A percentile compares a stretch with the other conserved stretches of the same genome.
These are phyloP conservation scores for Pilobolus umbonatus DNA, from an alignment of 192 early-diverging fungal species.

Conservation along the genomic window DNA sequence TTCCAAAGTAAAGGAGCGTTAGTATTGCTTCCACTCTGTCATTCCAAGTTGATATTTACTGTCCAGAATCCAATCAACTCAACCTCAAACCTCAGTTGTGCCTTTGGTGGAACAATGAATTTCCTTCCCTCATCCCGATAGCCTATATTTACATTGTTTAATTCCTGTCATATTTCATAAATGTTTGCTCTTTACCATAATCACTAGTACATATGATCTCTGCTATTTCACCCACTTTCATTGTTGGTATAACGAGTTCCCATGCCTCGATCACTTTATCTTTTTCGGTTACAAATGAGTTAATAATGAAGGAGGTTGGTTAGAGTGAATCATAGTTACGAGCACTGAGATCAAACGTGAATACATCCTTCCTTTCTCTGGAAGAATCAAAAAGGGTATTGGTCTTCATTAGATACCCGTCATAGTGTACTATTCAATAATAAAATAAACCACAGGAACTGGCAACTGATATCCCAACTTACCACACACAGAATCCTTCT, in stretches of 20 bases:
- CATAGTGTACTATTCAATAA: slow-evolving; percentile 10
- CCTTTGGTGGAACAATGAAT: slow-evolving; percentile 34
- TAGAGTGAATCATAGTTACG: background rate
- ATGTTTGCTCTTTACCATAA: slow-evolving; percentile 25
- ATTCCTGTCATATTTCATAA: background rate
- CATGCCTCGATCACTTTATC: slow-evolving; percentile 40
- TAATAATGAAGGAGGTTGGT: too few species aligned
- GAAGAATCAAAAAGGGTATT: slow-evolving; percentile 33
- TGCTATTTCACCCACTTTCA: slow-evolving; percentile 39
- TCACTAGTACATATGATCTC: slow-evolving; percentile 35
- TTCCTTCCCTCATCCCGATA: slow-evolving; percentile 33
- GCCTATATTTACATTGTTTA: slow-evolving; percentile 16
- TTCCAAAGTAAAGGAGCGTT: background rate
- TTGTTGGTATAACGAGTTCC: slow-evolving; percentile 36
- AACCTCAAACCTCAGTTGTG: slow-evolving; percentile 38
- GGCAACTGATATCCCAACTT: background rate
- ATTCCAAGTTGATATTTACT: slow-evolving; percentile 10
- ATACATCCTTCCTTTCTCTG: slow-evolving; percentile 27
- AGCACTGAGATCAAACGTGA: slow-evolving; percentile 32
- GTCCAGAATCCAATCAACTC: slow-evolving; percentile 37
- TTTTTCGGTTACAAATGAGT: background rate
- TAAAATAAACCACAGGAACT: background rate
- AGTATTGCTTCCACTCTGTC: background rate
- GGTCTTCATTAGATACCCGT: background rate
- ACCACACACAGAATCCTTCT: slow-evolving; percentile 1